Evolutionary conservation across 2,329 filamentous ascomycete genomes (phyloP).

Genomic region (Helminthosporium solani): DNA sequence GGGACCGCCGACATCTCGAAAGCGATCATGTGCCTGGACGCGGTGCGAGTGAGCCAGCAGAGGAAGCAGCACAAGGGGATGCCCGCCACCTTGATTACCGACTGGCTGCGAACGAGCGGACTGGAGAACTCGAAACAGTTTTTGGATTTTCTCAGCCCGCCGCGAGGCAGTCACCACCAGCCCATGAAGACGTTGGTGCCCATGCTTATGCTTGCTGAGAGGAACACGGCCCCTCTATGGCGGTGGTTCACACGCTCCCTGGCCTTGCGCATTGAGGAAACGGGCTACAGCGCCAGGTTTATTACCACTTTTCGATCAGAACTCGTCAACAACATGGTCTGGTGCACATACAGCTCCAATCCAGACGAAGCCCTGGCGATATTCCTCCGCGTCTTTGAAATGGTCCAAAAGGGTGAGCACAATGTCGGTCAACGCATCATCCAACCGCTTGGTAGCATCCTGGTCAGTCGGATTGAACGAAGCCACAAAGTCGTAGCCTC

Average conservation of each 20-base stretch:
- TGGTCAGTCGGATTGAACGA: conserved; percentile 27
- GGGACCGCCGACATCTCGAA: conserved; percentile 43
- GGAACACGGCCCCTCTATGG: conserved; percentile 26
- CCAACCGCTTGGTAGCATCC: conserved; percentile 22
- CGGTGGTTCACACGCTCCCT: conserved; percentile 28
- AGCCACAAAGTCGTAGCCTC: conserved; percentile 3
- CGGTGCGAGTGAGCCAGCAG: neutral
- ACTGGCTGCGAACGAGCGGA: conserved; percentile 35
- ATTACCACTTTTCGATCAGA: conserved; percentile 21
- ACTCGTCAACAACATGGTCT: conserved; percentile 28
- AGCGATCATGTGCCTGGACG: conserved; percentile 41
- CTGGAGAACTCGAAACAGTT: conserved; percentile 31
- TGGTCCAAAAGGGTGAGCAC: conserved; percentile 9
- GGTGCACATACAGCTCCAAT: conserved; percentile 10
- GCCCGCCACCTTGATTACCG: conserved; percentile 23
- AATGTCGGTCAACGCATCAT: conserved; percentile 9
- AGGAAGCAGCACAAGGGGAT: conserved; percentile 8
- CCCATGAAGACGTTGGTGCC: conserved; percentile 23
- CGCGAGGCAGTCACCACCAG: conserved; percentile 6
- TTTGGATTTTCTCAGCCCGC: conserved; percentile 15
- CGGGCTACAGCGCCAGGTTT: conserved; percentile 12
- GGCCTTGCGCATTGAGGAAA: conserved; percentile 20
- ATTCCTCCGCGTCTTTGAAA: conserved; percentile 27
- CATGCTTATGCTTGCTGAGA: conserved; percentile 22
- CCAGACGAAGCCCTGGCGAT: conserved; percentile 20